phyloP scores from a whole-genome alignment of 1,284 basidiomycete species.

The Polyporus tsugae region DNA sequence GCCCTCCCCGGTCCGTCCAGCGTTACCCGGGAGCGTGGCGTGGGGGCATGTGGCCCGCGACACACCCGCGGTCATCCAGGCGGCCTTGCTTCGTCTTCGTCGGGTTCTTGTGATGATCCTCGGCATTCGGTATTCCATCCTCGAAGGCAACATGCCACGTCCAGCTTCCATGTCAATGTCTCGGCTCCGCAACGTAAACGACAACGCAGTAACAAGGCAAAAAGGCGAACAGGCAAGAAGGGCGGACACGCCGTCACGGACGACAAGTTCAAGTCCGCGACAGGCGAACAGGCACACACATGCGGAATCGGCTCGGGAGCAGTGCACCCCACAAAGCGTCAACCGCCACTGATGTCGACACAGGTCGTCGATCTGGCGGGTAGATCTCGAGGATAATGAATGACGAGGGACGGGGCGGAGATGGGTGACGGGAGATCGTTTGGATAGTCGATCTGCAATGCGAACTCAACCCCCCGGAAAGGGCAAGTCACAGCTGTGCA shows the following conservation, averaged over 20 bases:
- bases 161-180: not conserved
- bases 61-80: constrained; percentile 1
- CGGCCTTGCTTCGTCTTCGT: constrained; percentile 3
- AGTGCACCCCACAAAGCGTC: constrained; percentile 6
- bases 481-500: not conserved
- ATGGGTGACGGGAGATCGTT: not conserved
- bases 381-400: not conserved
- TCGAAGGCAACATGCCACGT: not conserved
- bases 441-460: not conserved
- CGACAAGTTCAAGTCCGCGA: not conserved
- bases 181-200: not conserved
- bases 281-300: not conserved
- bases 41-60: constrained; percentile 7
- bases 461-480: not conserved
- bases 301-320: constrained; percentile 4
- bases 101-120: constrained; percentile 4
- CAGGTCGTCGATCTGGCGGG: not conserved
- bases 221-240: not conserved
- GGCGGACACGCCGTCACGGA: not conserved
- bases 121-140: constrained; percentile 1
- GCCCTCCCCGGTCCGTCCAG: constrained; percentile 8
- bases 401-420: not conserved
- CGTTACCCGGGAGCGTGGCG: constrained; percentile 1
- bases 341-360: constrained; percentile 5
- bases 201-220: not conserved